Conservation (phyloP, 805 yeast genomes). For the Blastobotrys peoriensis region DNA sequence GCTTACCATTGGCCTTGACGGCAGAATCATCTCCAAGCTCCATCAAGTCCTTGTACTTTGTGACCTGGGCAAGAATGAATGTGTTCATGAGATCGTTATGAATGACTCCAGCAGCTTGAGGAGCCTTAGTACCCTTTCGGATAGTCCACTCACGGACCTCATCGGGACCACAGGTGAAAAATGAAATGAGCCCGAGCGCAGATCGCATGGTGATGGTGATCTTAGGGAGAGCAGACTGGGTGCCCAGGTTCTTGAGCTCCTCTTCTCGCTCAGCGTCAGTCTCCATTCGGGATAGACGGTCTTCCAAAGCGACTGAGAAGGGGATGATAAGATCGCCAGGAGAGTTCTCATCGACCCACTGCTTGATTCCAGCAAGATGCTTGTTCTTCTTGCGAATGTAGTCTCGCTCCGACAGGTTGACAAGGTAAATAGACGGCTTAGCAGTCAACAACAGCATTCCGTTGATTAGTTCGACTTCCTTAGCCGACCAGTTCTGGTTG, state of each 20-base stretch:
- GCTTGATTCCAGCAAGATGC: conserved; percentile 71
- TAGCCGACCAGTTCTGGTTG: conserved; percentile 78
- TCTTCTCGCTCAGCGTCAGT: conserved; percentile 74
- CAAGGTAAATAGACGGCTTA: conserved; percentile 88
- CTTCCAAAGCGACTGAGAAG: conserved; percentile 87
- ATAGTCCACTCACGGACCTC: conserved; percentile 99
- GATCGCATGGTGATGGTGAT: conserved; percentile 83
- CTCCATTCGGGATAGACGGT: conserved; percentile 81
- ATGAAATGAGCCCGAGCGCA: conserved; percentile 80
- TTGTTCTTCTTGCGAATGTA: conserved; percentile 84
- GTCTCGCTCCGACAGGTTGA: conserved; percentile 85
- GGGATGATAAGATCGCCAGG: conserved; percentile 92
- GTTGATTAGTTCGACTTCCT: conserved; percentile 90
- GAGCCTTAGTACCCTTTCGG: conserved; percentile 86
- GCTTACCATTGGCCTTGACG: conserved; percentile 83
- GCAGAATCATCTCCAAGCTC: conserved; percentile 74
- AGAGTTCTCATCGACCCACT: conserved; percentile 84
- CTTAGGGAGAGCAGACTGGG: conserved; percentile 76
- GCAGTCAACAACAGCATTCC: conserved; percentile 83
- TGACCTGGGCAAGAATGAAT: conserved; percentile 89
- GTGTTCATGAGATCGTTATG: conserved; percentile 94
- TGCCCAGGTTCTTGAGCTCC: conserved; percentile 68
- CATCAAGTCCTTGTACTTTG: conserved; percentile 73
- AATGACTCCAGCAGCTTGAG: conserved; percentile 98
- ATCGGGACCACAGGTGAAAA: conserved; percentile 92